Evolutionary conservation across 2,329 filamentous ascomycete species (phyloP).

Genomic region (Tolypocladium nubicola): DNA sequence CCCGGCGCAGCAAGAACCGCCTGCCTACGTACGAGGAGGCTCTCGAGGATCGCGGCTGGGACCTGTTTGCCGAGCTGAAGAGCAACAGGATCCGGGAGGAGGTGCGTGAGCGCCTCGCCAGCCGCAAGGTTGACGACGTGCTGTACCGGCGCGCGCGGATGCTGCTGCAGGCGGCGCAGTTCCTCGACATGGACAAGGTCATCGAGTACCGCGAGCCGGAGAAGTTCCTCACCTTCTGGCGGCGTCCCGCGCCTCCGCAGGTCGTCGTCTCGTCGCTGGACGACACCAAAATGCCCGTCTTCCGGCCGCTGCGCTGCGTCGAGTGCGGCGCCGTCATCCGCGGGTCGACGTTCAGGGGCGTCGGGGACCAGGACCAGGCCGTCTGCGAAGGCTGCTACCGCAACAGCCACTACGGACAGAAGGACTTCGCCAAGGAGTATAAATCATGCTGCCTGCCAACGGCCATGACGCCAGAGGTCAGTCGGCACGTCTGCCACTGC

Average conservation of each 20-base stretch:
- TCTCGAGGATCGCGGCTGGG: conserved; percentile 8
- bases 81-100: conserved; percentile 8
- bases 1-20: not conserved
- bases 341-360: conserved; percentile 14
- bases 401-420: conserved; percentile 13
- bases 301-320: conserved; percentile 8
- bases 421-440: conserved; percentile 18
- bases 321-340: conserved; percentile 8
- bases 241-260: conserved; percentile 12
- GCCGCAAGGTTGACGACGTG: not conserved
- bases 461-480: conserved; percentile 12
- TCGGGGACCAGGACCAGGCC: not conserved
- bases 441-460: conserved; percentile 20
- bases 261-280: conserved; percentile 9
- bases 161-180: conserved; percentile 20
- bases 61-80: conserved; percentile 13
- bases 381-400: conserved; percentile 26
- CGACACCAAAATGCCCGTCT: conserved; percentile 7
- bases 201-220: conserved; percentile 20
- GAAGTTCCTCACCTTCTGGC: conserved; percentile 12
- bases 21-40: conserved; percentile 12
- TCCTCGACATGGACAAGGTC: conserved; percentile 27
- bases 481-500: conserved; percentile 16
- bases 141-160: conserved; percentile 14
- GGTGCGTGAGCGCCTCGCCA: conserved; percentile 3